Base-by-base conservation (phyloP, 192 early-diverging fungal species). In the Fimicolochytrium jonesii region DNA sequence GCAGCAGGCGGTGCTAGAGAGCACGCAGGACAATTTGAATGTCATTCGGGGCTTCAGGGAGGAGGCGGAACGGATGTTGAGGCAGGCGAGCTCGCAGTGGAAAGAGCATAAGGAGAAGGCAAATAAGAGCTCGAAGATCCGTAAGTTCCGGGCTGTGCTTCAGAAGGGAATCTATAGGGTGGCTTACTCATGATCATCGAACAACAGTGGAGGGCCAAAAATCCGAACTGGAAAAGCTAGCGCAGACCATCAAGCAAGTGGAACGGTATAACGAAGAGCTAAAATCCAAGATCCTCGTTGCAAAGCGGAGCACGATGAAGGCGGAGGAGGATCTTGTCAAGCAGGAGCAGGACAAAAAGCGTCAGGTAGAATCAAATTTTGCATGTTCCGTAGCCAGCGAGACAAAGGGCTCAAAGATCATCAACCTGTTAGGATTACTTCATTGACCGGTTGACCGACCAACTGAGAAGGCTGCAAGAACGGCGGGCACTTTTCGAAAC, bases 181-280 rank as follows among this genome's bases (percentile, higher is more conserved):
- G n/a, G n/a, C n/a, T n/a, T n/a, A n/a, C n/a, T n/a, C n/a, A n/a
- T n/a, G n/a, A n/a, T n/a, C 37, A 39, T 39, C 17, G 37, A 9
- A 17, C 10, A 15, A 0, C 55, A 80, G 80, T 85, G 45, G 81
- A 81, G 28, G 59, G 75, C 46, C 83, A 83, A 39, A 80, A 83
- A 50, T 44, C 56, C 6, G 83, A 85, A 66, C 71, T 85, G 6
- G 83, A 85, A 56, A 80, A 78, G 42, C 72, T 85, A 17, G 63
- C 71, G n/a, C 71, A 70, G 3, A 81, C 83, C 0, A 67, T 85
- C 20, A 80, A 80, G 48, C 83, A 85, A 58, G 80, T 85, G 7
- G 78, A 85, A 58, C 56, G 83, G 39, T 85, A 80, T 59, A 78
- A 80, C 52, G 83, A 85, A 29, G 81, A 85, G 58, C 70, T 85